Evolutionary conservation across 139 green algal genomes (phyloP), one percentile per base, ranked within the genome.

Genomic region (Chlamydomonas sp.): DNA sequence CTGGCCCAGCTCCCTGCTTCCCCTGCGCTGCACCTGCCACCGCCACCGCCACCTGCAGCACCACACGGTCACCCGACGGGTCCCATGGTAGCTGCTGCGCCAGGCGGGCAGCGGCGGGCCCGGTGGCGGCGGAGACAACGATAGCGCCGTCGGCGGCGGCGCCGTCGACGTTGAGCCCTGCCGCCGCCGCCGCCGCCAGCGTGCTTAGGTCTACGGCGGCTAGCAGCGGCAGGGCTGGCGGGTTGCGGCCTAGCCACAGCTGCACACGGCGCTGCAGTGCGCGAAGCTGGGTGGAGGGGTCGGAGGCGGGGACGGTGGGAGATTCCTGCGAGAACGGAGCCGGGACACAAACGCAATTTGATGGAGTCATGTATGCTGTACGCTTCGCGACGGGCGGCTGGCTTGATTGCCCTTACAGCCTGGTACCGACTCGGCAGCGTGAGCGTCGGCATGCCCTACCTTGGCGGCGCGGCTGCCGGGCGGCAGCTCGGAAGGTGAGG

Each of bases 201-300:
- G 49, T 49, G 5, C 31, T 57, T 16, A 88, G 73, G 83, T 82
- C 63, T 17, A 76, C 31, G n/a, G 83, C 0, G 14, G 63, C 74
- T 0, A 88, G 83, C 6, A 20, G 63, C 0, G 12, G 49, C 3
- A 17, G 17, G 16, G 83, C 83, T 4, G 73, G n/a, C 31, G 83
- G 83, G 74, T 88, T 66, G 74, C 83, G 83, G 16, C 83, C 83
- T 5, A 81, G n/a, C 83, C 83, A 88, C 10, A 88, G 75, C 83
- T 88, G 83, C 73, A 88, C 6, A 0, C 83, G 73, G 73, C 49
- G n/a, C 83, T 88, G 83, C 74, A 88, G 62, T 1, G 18, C 9
- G 59, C 5, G 16, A 59, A 81, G 77, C 2, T 49, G 1, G 74
- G 74, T 9, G 49, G 74, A 9, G 5, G 74, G 10, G 49, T 79